A percentile compares a stretch with the other conserved stretches of the same genome.
phyloP scores from a whole-genome alignment of 345 rosid genomes.

The Gossypium ekmanianum region DNA sequence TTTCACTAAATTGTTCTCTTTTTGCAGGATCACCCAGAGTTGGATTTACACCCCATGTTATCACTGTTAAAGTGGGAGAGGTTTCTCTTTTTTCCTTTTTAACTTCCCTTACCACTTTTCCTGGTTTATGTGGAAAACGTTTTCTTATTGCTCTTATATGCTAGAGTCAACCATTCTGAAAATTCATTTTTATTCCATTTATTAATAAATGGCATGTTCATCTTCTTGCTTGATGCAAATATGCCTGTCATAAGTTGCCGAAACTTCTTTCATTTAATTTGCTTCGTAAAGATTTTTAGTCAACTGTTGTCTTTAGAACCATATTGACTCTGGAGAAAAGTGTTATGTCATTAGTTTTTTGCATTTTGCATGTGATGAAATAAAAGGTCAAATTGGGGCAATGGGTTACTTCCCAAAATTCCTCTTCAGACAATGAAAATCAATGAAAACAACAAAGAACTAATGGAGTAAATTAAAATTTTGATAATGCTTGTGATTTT shows the following conservation, averaged over 20 bases:
- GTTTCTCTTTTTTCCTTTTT: constrained; percentile 34
- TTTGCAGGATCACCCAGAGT: constrained; percentile 48
- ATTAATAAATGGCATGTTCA: neutral
- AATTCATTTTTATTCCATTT: neutral
- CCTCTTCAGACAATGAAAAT: neutral
- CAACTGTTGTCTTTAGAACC: neutral
- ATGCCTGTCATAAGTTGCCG: neutral
- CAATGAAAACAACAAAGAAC: neutral
- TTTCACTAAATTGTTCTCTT: neutral
- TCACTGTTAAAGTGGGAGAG: constrained; percentile 71
- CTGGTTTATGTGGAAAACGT: neutral
- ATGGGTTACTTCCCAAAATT: neutral
- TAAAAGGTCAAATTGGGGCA: neutral
- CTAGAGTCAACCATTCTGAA: neutral
- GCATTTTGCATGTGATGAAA: neutral
- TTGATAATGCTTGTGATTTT: constrained; percentile 2
- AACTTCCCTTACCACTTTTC: constrained; percentile 10
- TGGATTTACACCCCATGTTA: constrained; percentile 60
- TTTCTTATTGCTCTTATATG: neutral
- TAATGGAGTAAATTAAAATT: neutral
- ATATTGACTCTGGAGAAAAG: neutral
- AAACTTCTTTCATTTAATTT: neutral
- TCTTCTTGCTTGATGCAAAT: neutral
- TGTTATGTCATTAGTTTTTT: constrained; percentile 1
- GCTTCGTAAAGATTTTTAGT: neutral